Conservation (phyloP, 2,329 filamentous ascomycete genomes). For the Dactylellina drechsleri region DNA sequence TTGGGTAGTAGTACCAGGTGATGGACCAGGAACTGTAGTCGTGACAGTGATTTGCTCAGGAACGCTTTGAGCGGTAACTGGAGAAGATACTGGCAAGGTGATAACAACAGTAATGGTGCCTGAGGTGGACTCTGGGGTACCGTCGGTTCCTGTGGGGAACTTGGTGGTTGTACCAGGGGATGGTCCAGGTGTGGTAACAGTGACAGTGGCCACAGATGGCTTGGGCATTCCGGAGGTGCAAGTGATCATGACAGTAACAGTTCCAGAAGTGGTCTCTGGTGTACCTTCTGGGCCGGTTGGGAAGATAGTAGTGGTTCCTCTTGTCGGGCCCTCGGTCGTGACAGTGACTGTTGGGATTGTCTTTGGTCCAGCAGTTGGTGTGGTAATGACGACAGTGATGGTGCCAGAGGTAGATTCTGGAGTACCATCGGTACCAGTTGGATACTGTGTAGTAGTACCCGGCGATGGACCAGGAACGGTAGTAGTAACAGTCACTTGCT, state of each 20-base stretch:
- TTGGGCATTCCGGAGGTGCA: not conserved
- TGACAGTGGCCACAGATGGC: not conserved
- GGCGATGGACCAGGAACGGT: not conserved
- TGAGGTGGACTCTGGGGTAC: not conserved
- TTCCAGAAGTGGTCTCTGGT: not conserved
- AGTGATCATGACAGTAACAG: constrained; percentile 1
- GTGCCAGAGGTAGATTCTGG: not conserved
- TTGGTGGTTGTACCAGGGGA: not conserved
- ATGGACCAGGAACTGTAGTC: not conserved
- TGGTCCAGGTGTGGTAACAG: not conserved
- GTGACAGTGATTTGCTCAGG: not conserved
- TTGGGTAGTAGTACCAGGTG: not conserved
- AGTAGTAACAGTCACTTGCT: not conserved
- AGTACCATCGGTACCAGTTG: not conserved
- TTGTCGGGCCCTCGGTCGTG: not conserved
- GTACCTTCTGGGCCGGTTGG: not conserved
- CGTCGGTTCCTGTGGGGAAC: not conserved
- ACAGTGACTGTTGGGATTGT: not conserved
- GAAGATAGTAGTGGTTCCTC: constrained; percentile 2
- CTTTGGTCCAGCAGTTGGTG: not conserved
- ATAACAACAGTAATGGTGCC: not conserved
- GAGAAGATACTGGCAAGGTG: not conserved
- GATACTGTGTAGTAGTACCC: no score
- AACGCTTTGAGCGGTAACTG: not conserved
- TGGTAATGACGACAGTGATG: not conserved